phyloP scores from a whole-genome alignment of 208 protist genomes.

The Leishmania tropica region DNA sequence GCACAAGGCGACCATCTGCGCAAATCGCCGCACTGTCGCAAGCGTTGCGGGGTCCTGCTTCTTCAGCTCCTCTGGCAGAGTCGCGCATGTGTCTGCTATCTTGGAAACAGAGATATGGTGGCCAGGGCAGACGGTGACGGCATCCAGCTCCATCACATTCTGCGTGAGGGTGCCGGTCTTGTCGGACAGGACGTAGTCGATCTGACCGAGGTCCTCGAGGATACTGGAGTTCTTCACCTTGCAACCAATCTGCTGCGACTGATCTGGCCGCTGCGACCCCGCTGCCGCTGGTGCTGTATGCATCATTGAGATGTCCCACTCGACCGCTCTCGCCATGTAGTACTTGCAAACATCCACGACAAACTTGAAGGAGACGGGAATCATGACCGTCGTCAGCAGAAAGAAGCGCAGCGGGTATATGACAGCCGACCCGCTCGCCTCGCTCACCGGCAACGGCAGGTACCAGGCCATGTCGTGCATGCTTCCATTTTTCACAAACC shows the following conservation, averaged over 20 bases:
- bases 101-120: conserved; percentile 25
- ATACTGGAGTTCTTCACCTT: conserved; percentile 91
- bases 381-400: conserved; percentile 96
- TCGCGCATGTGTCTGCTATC: conserved; percentile 1
- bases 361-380: conserved; percentile 97
- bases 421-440: conserved; percentile 40
- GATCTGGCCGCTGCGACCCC: not conserved
- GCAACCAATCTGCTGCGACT: conserved; percentile 29
- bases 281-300: conserved; percentile 31
- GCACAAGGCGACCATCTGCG: conserved; percentile 81
- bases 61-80: conserved; percentile 4
- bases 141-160: conserved; percentile 93
- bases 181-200: conserved; percentile 95
- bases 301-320: conserved; percentile 92
- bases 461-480: conserved; percentile 68
- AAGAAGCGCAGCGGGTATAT: conserved; percentile 95
- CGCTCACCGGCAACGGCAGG: conserved; percentile 45
- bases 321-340: conserved; percentile 90
- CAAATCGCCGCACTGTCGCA: conserved; percentile 49
- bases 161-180: conserved; percentile 97
- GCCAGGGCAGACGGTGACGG: conserved; percentile 45
- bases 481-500: conserved; percentile 58
- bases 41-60: conserved; percentile 5
- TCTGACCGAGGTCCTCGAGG: conserved; percentile 94
- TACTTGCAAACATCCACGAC: conserved; percentile 95